Conservation (phyloP, 2,329 filamentous ascomycete genomes). For the Saccharata proteae region DNA sequence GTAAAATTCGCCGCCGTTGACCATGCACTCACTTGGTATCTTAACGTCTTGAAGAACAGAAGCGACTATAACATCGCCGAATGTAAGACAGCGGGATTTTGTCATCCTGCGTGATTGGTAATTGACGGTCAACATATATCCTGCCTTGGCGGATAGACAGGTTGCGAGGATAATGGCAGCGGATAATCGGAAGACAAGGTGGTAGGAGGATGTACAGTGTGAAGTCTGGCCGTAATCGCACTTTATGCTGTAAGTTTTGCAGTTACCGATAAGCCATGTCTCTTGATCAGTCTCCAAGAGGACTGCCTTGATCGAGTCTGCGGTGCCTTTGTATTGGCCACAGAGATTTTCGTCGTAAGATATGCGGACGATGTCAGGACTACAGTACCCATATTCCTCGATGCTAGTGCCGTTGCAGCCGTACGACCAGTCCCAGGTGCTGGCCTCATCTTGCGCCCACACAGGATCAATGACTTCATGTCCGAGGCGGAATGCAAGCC, state of each 20-base stretch:
- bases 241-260: neutral
- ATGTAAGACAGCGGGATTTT: slow-evolving; percentile 19
- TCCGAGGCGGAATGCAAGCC: slow-evolving; percentile 1
- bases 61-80: slow-evolving; percentile 20
- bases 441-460: neutral
- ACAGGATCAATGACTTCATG: slow-evolving; percentile 1
- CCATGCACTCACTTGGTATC: slow-evolving; percentile 20
- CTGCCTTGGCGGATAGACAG: slow-evolving; percentile 16
- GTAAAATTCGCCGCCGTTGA: slow-evolving; percentile 19
- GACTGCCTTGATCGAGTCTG: neutral
- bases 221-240: neutral
- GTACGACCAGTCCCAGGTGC: too few species aligned
- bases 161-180: slow-evolving; percentile 17
- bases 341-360: neutral
- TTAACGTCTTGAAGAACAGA: slow-evolving; percentile 18
- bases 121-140: slow-evolving; percentile 20
- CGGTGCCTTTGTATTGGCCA: neutral
- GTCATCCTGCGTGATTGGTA: slow-evolving; percentile 14
- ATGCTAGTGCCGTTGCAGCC: too few species aligned
- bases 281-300: neutral
- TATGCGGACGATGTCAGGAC: neutral
- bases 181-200: slow-evolving; percentile 20
- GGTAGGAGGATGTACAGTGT: too few species aligned
- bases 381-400: too few species aligned
- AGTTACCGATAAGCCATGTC: neutral